These are phyloP conservation scores for Cladosporium sp. DNA, from an alignment of 2,329 filamentous ascomycete genomes.

Conservation along the genomic window DNA sequence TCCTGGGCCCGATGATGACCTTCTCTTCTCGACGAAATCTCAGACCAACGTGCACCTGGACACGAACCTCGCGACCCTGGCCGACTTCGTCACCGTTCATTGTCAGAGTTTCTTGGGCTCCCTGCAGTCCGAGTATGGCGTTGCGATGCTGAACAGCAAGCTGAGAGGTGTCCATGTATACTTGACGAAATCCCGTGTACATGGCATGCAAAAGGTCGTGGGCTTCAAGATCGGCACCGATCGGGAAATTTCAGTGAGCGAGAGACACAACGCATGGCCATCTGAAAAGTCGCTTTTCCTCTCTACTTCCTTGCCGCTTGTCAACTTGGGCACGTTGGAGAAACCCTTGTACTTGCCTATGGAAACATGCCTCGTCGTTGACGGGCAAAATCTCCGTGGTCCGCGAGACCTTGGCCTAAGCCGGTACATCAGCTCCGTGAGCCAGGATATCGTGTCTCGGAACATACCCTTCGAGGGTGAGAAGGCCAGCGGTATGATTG, in stretches of 20 bases:
- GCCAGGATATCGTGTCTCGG: too few relatives aligned
- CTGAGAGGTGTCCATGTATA: too few relatives aligned
- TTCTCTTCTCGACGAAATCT: too few relatives aligned
- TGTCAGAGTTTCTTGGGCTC: too few relatives aligned
- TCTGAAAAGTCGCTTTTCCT: not conserved
- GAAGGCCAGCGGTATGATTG: too few relatives aligned
- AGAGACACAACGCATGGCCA: not conserved
- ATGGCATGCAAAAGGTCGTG: not conserved
- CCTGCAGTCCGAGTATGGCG: not conserved
- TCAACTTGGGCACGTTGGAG: not conserved
- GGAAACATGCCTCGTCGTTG: not conserved
- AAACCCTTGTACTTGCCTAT: not conserved
- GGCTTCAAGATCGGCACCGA: not conserved
- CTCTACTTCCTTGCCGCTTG: not conserved
- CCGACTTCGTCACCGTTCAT: too few relatives aligned
- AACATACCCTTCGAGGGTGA: too few relatives aligned
- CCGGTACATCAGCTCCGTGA: not conserved
- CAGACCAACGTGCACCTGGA: too few relatives aligned
- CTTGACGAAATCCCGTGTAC: too few relatives aligned
- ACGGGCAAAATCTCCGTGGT: not conserved
- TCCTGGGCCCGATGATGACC: too few relatives aligned
- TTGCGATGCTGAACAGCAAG: not conserved
- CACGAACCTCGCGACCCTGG: too few relatives aligned
- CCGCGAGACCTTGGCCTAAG: not conserved
- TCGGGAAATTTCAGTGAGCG: not conserved